Evolutionary conservation across 2,329 filamentous ascomycete genomes (phyloP).

Genomic region (Cercospora sojina): DNA sequence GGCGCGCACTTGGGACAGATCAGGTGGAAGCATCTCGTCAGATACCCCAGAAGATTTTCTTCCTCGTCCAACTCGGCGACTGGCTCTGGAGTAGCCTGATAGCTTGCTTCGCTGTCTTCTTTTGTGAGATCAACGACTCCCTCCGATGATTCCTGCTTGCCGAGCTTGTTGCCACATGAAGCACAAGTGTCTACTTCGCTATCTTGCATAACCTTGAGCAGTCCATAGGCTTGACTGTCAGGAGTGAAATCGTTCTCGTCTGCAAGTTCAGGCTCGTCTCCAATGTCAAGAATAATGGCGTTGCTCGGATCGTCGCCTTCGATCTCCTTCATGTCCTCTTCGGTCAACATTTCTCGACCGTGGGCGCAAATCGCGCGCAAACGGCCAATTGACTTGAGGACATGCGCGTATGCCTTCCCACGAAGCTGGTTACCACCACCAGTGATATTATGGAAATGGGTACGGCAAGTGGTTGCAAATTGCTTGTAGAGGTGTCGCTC

Average conservation of each 20-base stretch:
- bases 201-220: conserved; percentile 80
- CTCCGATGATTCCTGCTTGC: conserved; percentile 54
- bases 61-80: conserved; percentile 59
- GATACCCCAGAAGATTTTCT: conserved; percentile 64
- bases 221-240: conserved; percentile 76
- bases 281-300: conserved; percentile 83
- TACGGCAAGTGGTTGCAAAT: conserved; percentile 77
- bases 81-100: conserved; percentile 43
- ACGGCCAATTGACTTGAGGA: conserved; percentile 85
- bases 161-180: conserved; percentile 63
- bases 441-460: conserved; percentile 74
- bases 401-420: conserved; percentile 88
- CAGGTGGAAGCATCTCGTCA: conserved; percentile 85
- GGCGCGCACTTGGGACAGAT: conserved; percentile 74
- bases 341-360: conserved; percentile 83
- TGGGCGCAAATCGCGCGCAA: conserved; percentile 90
- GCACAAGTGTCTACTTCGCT: conserved; percentile 74
- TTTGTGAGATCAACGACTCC: conserved; percentile 33
- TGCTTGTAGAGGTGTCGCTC: conserved; percentile 79
- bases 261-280: conserved; percentile 62
- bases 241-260: conserved; percentile 59
- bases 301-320: conserved; percentile 69
- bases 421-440: conserved; percentile 49
- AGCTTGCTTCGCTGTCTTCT: conserved; percentile 55
- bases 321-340: conserved; percentile 76